phyloP scores from a whole-genome alignment of 1,139 yeast genomes.

The Debaryomyces udenii region DNA sequence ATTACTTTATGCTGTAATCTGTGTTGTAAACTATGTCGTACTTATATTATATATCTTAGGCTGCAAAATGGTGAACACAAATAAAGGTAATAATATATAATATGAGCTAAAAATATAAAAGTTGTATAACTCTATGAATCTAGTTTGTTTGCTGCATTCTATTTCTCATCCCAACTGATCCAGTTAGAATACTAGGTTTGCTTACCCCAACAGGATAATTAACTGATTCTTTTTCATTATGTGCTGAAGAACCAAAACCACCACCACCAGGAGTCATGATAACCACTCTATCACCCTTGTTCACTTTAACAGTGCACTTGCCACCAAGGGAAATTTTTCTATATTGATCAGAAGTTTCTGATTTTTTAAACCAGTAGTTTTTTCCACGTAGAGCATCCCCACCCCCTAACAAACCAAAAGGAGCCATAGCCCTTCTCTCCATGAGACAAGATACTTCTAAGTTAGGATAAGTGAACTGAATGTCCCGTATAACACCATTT shows the following conservation, averaged over 20 bases:
- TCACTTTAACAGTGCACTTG: conserved; percentile 41
- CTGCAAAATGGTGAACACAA: conserved; percentile 3
- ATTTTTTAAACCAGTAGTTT: conserved; percentile 39
- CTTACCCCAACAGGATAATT: conserved; percentile 30
- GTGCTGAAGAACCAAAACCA: conserved; percentile 38
- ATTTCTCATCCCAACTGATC: conserved; percentile 39
- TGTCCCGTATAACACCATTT: conserved; percentile 49
- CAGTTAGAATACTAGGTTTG: conserved; percentile 33
- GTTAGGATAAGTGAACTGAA: conserved; percentile 43
- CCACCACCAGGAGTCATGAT: conserved; percentile 55
- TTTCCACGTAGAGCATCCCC: conserved; percentile 41
- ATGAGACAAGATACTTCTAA: conserved; percentile 49
- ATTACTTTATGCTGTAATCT: no score
- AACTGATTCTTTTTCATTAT: conserved; percentile 13
- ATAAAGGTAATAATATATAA: not conserved
- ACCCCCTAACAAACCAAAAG: conserved; percentile 51
- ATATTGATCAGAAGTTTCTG: conserved; percentile 24
- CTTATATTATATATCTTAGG: not conserved
- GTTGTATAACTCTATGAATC: not conserved
- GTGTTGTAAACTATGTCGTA: no score
- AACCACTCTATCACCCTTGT: conserved; percentile 45
- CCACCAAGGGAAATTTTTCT: conserved; percentile 43
- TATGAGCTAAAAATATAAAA: no score
- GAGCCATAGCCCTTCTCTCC: conserved; percentile 49
- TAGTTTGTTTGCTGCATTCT: conserved; percentile 9